Percentiles rank a stretch among this genome's conserved stretches.
Evolutionary conservation across 1,284 basidiomycete species (phyloP).

Genomic region (Tremellales sp.): DNA sequence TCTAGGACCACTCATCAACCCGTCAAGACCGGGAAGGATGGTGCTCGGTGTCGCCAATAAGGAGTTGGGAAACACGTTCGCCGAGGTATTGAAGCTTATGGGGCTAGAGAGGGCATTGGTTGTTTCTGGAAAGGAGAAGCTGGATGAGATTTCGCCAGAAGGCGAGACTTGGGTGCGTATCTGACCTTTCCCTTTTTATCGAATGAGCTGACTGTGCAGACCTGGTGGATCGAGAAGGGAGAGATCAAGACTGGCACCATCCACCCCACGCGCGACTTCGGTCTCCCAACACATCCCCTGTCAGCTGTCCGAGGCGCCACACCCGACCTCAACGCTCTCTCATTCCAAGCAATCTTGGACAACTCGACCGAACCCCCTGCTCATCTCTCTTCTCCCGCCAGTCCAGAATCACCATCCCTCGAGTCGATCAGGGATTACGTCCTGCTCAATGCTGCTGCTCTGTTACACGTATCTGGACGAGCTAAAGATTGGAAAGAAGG

Average conservation of each 20-base stretch:
- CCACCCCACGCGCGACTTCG: conserved; percentile 59
- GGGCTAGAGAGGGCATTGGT: conserved; percentile 79
- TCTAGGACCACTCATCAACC: conserved; percentile 91
- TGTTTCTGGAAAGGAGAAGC: conserved; percentile 85
- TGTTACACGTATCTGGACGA: conserved; percentile 73
- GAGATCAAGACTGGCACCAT: conserved; percentile 47
- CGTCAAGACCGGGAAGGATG: conserved; percentile 77
- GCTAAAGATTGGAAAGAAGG: conserved; percentile 69
- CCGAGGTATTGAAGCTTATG: conserved; percentile 59
- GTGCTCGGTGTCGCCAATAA: conserved; percentile 84
- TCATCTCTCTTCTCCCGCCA: conserved; percentile 39
- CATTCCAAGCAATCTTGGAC: conserved; percentile 52
- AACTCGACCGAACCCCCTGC: conserved; percentile 27
- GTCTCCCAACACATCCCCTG: conserved; percentile 66
- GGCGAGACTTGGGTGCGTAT: conserved; percentile 73
- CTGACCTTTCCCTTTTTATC: not conserved
- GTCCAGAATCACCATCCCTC: conserved; percentile 53
- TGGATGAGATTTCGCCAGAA: conserved; percentile 92
- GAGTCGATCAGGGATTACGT: conserved; percentile 73
- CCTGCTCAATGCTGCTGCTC: conserved; percentile 74
- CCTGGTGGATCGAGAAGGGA: conserved; percentile 51
- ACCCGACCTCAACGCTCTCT: conserved; percentile 62
- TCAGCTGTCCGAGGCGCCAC: conserved; percentile 64
- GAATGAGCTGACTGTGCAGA: conserved; percentile 31
- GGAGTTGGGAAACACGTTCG: conserved; percentile 81